Evolutionary conservation across 2,329 filamentous ascomycete species (phyloP).

Genomic region (Claviceps fusiformis): DNA sequence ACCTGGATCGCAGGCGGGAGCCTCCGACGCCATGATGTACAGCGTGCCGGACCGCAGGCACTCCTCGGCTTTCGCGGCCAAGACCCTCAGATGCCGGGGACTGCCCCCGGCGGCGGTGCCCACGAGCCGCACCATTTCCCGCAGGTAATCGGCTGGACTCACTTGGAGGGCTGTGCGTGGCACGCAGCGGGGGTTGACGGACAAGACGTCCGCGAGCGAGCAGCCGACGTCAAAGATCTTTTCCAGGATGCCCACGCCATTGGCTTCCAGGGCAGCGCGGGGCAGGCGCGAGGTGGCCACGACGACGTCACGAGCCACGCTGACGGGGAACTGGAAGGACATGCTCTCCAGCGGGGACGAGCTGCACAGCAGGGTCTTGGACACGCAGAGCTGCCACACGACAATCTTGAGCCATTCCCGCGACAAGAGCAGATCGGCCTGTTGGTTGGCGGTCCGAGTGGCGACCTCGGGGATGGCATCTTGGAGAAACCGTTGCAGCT

Average conservation of each 20-base stretch:
- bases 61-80: conserved; percentile 1
- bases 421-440: conserved; percentile 14
- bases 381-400: conserved; percentile 16
- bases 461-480: conserved; percentile 5
- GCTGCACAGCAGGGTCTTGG: conserved; percentile 9
- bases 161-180: conserved; percentile 1
- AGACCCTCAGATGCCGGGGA: background rate
- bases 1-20: background rate
- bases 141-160: conserved; percentile 1
- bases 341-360: conserved; percentile 11
- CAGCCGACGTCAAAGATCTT: conserved; percentile 22
- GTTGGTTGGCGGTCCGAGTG: conserved; percentile 9
- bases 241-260: conserved; percentile 19
- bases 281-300: conserved; percentile 12
- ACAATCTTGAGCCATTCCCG: conserved; percentile 16
- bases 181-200: conserved; percentile 1
- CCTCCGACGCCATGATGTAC: background rate
- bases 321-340: conserved; percentile 14
- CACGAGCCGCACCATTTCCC: conserved; percentile 1
- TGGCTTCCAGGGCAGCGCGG: conserved; percentile 16
- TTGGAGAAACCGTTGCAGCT: conserved; percentile 8
- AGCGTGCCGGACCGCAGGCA: background rate
- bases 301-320: conserved; percentile 15
- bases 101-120: background rate
- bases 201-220: conserved; percentile 15